A percentile compares a stretch with the other conserved stretches of the same genome.
phyloP scores from a whole-genome alignment of 345 rosid genomes.

The Bretschneidera sinensis region DNA sequence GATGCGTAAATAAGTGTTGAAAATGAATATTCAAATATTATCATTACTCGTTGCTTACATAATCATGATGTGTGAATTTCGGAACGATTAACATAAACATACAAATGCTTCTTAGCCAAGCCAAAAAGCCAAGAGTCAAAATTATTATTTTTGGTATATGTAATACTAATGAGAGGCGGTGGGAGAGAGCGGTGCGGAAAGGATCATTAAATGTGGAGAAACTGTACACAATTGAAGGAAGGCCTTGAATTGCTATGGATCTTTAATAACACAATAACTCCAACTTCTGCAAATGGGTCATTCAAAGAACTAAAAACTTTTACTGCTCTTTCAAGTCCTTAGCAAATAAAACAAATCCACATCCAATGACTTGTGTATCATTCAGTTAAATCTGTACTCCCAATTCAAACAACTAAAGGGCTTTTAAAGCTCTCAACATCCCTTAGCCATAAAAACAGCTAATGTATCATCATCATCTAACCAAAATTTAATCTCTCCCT shows the following conservation, averaged over 20 bases:
- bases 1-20: too few species aligned
- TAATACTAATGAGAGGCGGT: conserved; percentile 29
- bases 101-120: too few species aligned
- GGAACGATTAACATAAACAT: too few species aligned
- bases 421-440: conserved; percentile 48
- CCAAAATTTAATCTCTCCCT: conserved; percentile 15
- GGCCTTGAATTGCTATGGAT: conserved; percentile 35
- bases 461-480: conserved; percentile 17
- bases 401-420: background rate
- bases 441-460: conserved; percentile 16
- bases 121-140: conserved; percentile 16
- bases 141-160: conserved; percentile 23
- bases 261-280: conserved; percentile 37
- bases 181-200: conserved; percentile 12
- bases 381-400: conserved; percentile 12
- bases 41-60: conserved; percentile 18
- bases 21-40: too few species aligned
- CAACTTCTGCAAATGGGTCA: conserved; percentile 46
- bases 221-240: conserved; percentile 42
- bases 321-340: conserved; percentile 17
- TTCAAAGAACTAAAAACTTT: conserved; percentile 29
- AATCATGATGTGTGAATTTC: background rate
- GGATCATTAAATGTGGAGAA: conserved; percentile 40
- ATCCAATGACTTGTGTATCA: conserved; percentile 3
- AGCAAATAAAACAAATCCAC: conserved; percentile 10